These are phyloP conservation scores for Eimeria sp. DNA, from an alignment of 169 alveolate species.

Conservation along the genomic window DNA sequence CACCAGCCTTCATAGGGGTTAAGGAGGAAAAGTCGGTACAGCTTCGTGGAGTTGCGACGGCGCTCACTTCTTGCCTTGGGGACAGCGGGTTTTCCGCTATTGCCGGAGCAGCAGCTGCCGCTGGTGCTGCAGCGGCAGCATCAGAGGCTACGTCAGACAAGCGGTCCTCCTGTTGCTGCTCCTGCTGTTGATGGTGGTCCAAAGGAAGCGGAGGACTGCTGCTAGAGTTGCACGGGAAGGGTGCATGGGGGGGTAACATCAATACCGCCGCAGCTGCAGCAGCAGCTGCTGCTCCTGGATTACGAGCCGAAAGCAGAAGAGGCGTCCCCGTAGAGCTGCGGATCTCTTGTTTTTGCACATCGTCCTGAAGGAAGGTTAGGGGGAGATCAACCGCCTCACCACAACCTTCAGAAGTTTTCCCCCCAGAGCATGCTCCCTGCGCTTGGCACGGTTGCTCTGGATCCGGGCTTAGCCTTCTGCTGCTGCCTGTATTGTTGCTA, in stretches of 20 bases:
- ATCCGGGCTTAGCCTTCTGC: neutral
- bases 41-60: neutral
- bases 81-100: neutral
- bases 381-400: constrained; percentile 7
- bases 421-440: neutral
- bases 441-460: neutral
- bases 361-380: neutral
- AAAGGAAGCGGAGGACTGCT: neutral
- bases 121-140: neutral
- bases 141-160: neutral
- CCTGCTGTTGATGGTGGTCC: neutral
- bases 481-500: neutral
- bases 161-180: constrained; percentile 16
- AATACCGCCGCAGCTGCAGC: constrained; percentile 31
- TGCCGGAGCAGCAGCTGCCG: neutral
- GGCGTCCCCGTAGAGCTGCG: neutral
- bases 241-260: neutral
- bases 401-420: neutral
- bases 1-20: neutral
- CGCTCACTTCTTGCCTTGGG: neutral
- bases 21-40: neutral
- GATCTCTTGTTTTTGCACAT: neutral
- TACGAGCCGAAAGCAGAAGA: constrained; percentile 19
- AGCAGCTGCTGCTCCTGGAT: constrained; percentile 14
- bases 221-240: constrained; percentile 18